These are phyloP conservation scores for Tylopilus balloui DNA, from an alignment of 768 basidiomycete species.

Conservation along the genomic window DNA sequence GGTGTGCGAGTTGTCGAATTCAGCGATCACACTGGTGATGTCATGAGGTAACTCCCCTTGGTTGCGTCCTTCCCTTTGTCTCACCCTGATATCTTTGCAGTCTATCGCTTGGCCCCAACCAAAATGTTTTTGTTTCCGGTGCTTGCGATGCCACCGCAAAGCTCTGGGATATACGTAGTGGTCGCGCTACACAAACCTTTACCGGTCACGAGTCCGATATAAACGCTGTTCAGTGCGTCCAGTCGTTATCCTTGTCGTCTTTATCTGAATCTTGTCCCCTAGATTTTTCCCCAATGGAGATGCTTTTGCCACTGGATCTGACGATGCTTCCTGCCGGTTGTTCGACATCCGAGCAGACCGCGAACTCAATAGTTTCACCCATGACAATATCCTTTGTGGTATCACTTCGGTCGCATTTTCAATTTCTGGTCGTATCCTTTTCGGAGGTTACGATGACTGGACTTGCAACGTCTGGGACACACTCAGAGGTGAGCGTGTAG, in stretches of 20 bases:
- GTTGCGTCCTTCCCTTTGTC: constrained; percentile 7
- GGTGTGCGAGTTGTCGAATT: constrained; percentile 98
- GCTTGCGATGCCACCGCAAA: constrained; percentile 99
- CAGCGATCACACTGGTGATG: constrained; percentile 98
- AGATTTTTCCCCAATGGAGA: constrained; percentile 99
- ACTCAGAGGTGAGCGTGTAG: constrained; percentile 95
- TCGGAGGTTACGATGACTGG: constrained; percentile 99
- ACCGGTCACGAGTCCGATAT: constrained; percentile 99
- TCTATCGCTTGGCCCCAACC: constrained; percentile 89
- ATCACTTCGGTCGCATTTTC: constrained; percentile 99
- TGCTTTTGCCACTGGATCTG: constrained; percentile 97
- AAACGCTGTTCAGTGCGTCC: constrained; percentile 92
- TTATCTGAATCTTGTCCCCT: constrained; percentile 9
- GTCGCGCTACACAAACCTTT: constrained; percentile 97
- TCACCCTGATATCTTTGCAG: constrained; percentile 39
- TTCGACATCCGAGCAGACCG: constrained; percentile 98
- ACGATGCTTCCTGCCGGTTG: constrained; percentile 96
- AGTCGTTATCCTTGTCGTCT: background rate
- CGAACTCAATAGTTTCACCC: constrained; percentile 93
- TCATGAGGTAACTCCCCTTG: constrained; percentile 79
- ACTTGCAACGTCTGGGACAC: constrained; percentile 99
- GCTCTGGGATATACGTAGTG: constrained; percentile 97
- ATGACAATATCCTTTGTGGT: constrained; percentile 98
- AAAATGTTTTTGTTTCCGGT: constrained; percentile 96
- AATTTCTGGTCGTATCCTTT: constrained; percentile 93